Percentiles rank a stretch among this genome's conserved stretches.
phyloP scores from a whole-genome alignment of 2,329 filamentous ascomycete species.

The Fusarium illudens region DNA sequence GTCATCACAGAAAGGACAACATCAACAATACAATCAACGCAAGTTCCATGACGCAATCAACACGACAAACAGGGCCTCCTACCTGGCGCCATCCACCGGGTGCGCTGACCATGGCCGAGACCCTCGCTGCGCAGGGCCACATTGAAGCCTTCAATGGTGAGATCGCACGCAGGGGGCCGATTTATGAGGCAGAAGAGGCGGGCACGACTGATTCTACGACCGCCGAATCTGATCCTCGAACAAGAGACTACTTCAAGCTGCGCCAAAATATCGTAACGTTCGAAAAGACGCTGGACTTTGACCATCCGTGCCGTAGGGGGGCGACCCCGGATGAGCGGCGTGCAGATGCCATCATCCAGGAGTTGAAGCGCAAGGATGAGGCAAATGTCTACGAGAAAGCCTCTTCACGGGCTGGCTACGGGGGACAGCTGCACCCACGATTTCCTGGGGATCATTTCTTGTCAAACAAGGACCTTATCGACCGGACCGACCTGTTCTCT shows the following conservation, averaged over 20 bases:
- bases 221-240: constrained; percentile 6
- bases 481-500: constrained; percentile 63
- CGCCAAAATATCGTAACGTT: constrained; percentile 44
- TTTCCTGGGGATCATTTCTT: constrained; percentile 67
- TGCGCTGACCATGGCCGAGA: constrained; percentile 13
- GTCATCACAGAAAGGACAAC: constrained; percentile 13
- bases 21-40: constrained; percentile 4
- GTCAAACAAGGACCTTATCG: constrained; percentile 62
- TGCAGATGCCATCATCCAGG: constrained; percentile 53
- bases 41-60: constrained; percentile 19
- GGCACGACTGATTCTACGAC: neutral
- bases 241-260: constrained; percentile 44
- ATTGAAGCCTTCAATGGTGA: constrained; percentile 41
- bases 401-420: constrained; percentile 47
- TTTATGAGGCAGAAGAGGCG: neutral
- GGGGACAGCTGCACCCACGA: constrained; percentile 55
- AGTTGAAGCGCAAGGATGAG: constrained; percentile 49
- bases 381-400: constrained; percentile 48
- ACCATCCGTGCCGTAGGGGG: constrained; percentile 46
- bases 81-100: constrained; percentile 7
- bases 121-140: constrained; percentile 35
- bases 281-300: constrained; percentile 53
- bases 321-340: constrained; percentile 48
- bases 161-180: constrained; percentile 18
- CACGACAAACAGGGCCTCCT: constrained; percentile 16